Conservation (phyloP, 345 rosid genomes). For the Iberis pinnata region DNA sequence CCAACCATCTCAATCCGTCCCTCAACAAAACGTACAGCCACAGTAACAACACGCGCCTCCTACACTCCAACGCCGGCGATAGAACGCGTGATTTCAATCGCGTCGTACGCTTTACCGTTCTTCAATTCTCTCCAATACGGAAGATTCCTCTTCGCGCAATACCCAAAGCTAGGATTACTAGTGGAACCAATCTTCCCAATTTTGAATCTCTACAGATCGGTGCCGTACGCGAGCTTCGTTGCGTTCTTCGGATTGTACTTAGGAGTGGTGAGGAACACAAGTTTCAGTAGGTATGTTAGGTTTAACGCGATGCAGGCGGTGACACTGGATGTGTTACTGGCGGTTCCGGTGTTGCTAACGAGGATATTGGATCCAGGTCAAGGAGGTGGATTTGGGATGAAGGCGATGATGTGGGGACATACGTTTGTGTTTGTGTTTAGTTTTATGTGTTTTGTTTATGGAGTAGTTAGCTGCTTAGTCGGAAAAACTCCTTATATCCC, state of each 20-base stretch:
- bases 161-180: slow-evolving; percentile 44
- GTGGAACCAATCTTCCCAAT: slow-evolving; percentile 73
- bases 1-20: slow-evolving; percentile 11
- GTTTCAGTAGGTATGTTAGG: slow-evolving; percentile 57
- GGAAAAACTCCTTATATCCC: slow-evolving; percentile 87
- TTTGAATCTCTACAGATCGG: slow-evolving; percentile 58
- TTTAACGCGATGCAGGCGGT: slow-evolving; percentile 94
- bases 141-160: slow-evolving; percentile 59
- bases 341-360: slow-evolving; percentile 55
- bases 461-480: slow-evolving; percentile 40
- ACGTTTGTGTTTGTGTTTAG: slow-evolving; percentile 61
- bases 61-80: slow-evolving; percentile 68
- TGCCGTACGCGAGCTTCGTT: slow-evolving; percentile 76
- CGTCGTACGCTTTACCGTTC: slow-evolving; percentile 76
- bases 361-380: slow-evolving; percentile 64
- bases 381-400: slow-evolving; percentile 47
- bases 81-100: slow-evolving; percentile 68
- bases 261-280: slow-evolving; percentile 76
- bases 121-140: slow-evolving; percentile 86
- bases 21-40: slow-evolving; percentile 3
- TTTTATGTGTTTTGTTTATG: slow-evolving; percentile 64
- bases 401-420: slow-evolving; percentile 68
- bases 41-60: slow-evolving; percentile 36
- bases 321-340: slow-evolving; percentile 74
- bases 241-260: slow-evolving; percentile 81